Percentiles rank a stretch among this genome's conserved stretches.
These are phyloP conservation scores for Trichosporon ovoides DNA, from an alignment of 1,284 basidiomycete species.

Conservation along the genomic window DNA sequence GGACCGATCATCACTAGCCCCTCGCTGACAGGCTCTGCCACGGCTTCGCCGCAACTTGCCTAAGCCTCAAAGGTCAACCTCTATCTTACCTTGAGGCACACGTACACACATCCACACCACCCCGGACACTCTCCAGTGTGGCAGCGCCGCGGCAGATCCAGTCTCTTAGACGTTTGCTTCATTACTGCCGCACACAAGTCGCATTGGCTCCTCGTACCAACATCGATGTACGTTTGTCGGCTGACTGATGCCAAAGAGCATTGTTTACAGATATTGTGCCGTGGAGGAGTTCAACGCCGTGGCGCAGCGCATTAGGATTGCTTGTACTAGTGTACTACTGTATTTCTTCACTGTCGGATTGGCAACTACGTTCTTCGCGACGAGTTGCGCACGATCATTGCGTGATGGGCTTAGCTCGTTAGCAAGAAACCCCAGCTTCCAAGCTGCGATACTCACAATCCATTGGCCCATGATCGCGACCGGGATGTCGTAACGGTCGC, in stretches of 20 bases:
- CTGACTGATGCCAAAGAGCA: neutral
- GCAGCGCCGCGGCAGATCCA: no score
- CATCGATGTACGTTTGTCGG: neutral
- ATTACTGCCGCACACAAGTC: neutral
- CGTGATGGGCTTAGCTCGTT: constrained; percentile 10
- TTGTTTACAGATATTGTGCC: neutral
- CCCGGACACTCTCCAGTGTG: no score
- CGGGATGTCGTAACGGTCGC: constrained; percentile 76
- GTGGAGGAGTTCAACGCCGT: no score
- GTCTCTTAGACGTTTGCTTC: no score
- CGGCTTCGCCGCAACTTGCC: no score
- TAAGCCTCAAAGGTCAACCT: no score
- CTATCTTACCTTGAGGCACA: no score
- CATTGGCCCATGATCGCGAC: constrained; percentile 72
- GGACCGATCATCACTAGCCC: no score
- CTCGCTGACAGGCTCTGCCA: no score
- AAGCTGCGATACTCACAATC: constrained; percentile 46
- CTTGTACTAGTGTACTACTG: neutral
- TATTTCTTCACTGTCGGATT: neutral
- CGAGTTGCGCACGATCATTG: constrained; percentile 1
- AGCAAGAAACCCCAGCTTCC: neutral
- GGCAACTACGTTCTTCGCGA: no score
- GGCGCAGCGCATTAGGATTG: no score
- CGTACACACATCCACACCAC: no score
- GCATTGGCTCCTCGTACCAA: constrained; percentile 2